phyloP scores from a whole-genome alignment of 495 filamentous ascomycete genomes.

The Hyaloscypha finlandica region DNA sequence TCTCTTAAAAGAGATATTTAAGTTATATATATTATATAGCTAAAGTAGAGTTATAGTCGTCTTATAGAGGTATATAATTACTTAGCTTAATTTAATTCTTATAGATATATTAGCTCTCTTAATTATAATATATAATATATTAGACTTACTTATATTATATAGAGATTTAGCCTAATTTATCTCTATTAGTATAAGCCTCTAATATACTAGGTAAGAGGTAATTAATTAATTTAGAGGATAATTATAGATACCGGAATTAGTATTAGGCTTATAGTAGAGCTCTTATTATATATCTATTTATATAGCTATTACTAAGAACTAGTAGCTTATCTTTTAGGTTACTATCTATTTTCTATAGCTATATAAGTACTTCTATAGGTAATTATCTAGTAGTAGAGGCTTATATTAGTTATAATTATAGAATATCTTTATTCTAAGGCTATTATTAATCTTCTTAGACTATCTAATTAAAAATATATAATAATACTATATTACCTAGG shows the following conservation, averaged over 20 bases:
- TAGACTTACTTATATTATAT: too few species aligned
- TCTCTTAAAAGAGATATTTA: neutral
- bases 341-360: neutral
- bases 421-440: neutral
- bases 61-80: neutral
- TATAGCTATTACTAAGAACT: slow-evolving; percentile 12
- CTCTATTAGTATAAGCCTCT: too few species aligned
- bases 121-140: neutral
- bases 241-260: too few species aligned
- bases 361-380: neutral
- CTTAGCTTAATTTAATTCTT: neutral
- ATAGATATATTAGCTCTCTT: neutral
- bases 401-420: neutral
- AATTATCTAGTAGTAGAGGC: neutral
- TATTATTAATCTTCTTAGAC: neutral
- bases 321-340: neutral
- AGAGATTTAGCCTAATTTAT: too few species aligned
- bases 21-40: neutral
- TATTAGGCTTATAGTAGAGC: too few species aligned
- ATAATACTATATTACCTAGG: neutral
- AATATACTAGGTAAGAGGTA: too few species aligned
- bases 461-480: neutral
- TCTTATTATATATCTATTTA: too few species aligned
- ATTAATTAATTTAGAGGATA: too few species aligned
- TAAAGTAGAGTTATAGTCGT: neutral